phyloP scores from a whole-genome alignment of 2,329 filamentous ascomycete species.

The Fusarium xyrophilum region DNA sequence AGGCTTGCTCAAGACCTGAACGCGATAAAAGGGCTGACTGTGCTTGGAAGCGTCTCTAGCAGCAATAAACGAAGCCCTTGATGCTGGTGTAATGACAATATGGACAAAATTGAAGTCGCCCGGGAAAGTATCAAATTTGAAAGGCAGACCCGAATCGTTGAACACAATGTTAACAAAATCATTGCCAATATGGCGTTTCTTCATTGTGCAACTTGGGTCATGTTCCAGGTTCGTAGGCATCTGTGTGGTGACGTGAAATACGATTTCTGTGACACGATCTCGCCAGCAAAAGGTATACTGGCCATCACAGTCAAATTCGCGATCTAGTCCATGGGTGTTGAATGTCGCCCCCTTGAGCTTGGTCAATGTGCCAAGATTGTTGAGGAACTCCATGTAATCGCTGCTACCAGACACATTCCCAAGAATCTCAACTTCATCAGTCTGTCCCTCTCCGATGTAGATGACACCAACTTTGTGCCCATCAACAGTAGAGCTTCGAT shows the following conservation, averaged over 20 bases:
- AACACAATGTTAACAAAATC: conserved; percentile 98
- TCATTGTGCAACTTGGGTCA: conserved; percentile 78
- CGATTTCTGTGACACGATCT: conserved; percentile 90
- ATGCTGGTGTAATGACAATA: conserved; percentile 92
- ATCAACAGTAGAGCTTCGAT: conserved; percentile 87
- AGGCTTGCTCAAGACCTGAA: conserved; percentile 85
- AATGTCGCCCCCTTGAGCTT: conserved; percentile 82
- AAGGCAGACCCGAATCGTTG: conserved; percentile 92
- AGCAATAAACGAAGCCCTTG: conserved; percentile 76
- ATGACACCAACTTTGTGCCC: conserved; percentile 95
- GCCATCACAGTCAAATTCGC: conserved; percentile 78
- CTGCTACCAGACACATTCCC: conserved; percentile 84
- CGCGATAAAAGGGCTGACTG: conserved; percentile 75
- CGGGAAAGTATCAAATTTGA: conserved; percentile 89
- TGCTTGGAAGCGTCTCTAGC: conserved; percentile 55
- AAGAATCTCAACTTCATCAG: conserved; percentile 81
- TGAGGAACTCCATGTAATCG: conserved; percentile 87
- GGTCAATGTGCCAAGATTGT: conserved; percentile 81
- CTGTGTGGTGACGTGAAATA: conserved; percentile 95
- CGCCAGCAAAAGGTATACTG: conserved; percentile 93
- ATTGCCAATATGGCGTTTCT: conserved; percentile 96
- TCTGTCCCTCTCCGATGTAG: conserved; percentile 89
- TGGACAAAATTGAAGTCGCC: conserved; percentile 97
- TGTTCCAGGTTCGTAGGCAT: conserved; percentile 88
- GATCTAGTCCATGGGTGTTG: conserved; percentile 92